Percentiles rank a stretch among this genome's conserved stretches.
Evolutionary conservation across 2,329 filamentous ascomycete species (phyloP).

Genomic region (Periconia digitata): DNA sequence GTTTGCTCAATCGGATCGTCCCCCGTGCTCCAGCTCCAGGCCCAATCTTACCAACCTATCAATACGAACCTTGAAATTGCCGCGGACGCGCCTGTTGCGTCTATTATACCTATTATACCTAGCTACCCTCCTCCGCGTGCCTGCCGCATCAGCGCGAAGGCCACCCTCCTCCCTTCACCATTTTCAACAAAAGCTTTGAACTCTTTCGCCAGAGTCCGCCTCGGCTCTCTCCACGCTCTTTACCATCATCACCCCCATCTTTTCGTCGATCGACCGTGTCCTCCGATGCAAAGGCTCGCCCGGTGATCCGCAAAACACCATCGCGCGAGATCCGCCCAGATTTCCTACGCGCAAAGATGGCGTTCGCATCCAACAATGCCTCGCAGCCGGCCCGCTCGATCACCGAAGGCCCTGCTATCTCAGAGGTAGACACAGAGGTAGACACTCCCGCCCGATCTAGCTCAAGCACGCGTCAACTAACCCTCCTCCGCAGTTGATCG

Average conservation of each 20-base stretch:
- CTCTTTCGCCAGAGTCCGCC: slow-evolving; percentile 28
- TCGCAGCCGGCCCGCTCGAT: slow-evolving; percentile 45
- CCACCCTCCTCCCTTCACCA: slow-evolving; percentile 14
- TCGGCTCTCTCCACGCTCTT: slow-evolving; percentile 24
- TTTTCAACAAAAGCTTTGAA: slow-evolving; percentile 25
- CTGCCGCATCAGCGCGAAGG: slow-evolving; percentile 23
- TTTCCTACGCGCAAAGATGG: slow-evolving; percentile 53
- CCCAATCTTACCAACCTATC: too few relatives aligned
- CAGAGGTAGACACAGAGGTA: slow-evolving; percentile 82
- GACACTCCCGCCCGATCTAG: slow-evolving; percentile 3
- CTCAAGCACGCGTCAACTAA: slow-evolving; percentile 12
- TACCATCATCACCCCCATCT: slow-evolving; percentile 17
- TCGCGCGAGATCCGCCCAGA: slow-evolving; percentile 31
- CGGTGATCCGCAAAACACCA: slow-evolving; percentile 21
- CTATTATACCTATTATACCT: background rate
- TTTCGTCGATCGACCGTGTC: slow-evolving; percentile 20
- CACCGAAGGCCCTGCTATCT: slow-evolving; percentile 66
- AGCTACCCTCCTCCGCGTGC: slow-evolving; percentile 11
- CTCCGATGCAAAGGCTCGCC: slow-evolving; percentile 18
- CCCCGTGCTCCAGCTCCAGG: too few relatives aligned
- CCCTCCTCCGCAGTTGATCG: slow-evolving; percentile 59
- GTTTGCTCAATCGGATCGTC: too few relatives aligned
- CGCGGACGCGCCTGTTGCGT: background rate
- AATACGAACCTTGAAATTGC: slow-evolving; percentile 9
- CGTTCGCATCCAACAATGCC: slow-evolving; percentile 62